Evolutionary conservation across 2,329 filamentous ascomycete species (phyloP).

Genomic region (Sclerotinia nivalis): DNA sequence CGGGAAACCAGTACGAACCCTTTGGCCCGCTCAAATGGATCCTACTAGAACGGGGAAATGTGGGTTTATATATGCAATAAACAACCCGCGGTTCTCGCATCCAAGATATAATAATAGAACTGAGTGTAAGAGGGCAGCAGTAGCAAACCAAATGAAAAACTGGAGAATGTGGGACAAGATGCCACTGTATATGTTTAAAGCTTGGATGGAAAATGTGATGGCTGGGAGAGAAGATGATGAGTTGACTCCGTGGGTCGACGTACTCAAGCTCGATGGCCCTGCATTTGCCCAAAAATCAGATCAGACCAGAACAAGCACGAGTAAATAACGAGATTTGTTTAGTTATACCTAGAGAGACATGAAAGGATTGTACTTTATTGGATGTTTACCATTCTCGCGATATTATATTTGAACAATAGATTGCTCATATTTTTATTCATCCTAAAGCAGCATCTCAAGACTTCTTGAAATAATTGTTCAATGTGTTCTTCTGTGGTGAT

Average conservation of each 20-base stretch:
- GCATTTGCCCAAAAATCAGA: not conserved
- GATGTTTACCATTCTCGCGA: not conserved
- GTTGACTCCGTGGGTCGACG: not conserved
- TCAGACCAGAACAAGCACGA: not conserved
- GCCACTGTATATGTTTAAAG: not conserved
- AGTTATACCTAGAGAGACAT: not conserved
- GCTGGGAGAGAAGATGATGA: not conserved
- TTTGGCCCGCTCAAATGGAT: slow-evolving; percentile 16
- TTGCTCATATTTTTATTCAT: not conserved
- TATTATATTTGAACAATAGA: not conserved
- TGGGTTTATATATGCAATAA: slow-evolving; percentile 3
- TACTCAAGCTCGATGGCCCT: not conserved
- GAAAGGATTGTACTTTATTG: not conserved
- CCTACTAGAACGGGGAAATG: slow-evolving; percentile 4
- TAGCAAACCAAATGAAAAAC: not conserved
- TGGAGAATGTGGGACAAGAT: not conserved
- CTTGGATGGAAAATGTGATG: slow-evolving; percentile 17
- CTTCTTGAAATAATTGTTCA: slow-evolving; percentile 57
- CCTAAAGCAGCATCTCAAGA: slow-evolving; percentile 19
- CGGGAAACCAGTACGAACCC: not conserved
- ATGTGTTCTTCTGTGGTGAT: slow-evolving; percentile 52
- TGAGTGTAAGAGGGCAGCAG: not conserved
- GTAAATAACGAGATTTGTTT: not conserved
- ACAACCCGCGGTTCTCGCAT: not conserved
- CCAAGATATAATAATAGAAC: not conserved